These are phyloP conservation scores for Colletotrichum sp. DNA, from an alignment of 2,329 filamentous ascomycete species.

Conservation along the genomic window DNA sequence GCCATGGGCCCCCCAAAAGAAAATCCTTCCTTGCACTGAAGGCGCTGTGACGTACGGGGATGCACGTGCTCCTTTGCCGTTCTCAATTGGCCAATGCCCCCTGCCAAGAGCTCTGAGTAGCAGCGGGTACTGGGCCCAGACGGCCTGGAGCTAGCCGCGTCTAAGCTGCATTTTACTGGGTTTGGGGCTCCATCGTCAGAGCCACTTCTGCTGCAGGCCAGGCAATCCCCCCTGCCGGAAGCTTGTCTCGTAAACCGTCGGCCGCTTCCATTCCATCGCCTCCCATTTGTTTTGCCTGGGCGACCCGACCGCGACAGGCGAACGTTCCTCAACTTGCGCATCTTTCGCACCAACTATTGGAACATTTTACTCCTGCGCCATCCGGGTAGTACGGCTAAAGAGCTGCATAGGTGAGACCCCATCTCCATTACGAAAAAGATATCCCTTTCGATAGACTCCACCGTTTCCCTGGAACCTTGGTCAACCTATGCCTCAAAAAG, in stretches of 20 bases:
- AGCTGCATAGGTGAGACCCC: constrained; percentile 11
- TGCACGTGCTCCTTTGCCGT: constrained; percentile 11
- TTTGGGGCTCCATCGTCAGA: background rate
- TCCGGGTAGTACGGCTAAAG: background rate
- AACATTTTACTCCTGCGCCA: background rate
- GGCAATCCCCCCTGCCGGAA: constrained; percentile 1
- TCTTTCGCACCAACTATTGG: background rate
- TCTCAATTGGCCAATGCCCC: constrained; percentile 19
- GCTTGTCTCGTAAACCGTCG: constrained; percentile 20
- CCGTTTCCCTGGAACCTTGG: background rate
- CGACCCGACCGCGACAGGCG: constrained; percentile 12
- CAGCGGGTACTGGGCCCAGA: constrained; percentile 1
- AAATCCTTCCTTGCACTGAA: background rate
- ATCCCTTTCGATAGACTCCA: background rate
- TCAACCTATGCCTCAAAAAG: background rate
- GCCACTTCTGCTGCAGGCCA: background rate
- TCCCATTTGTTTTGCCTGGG: constrained; percentile 16
- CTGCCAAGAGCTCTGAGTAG: background rate
- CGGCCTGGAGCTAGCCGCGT: background rate
- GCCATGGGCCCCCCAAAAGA: background rate
- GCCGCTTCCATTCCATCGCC: constrained; percentile 15
- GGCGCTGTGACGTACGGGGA: constrained; percentile 10
- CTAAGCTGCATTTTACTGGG: constrained; percentile 1
- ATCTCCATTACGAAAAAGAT: background rate
- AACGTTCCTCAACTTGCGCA: background rate